Evolutionary conservation across 768 basidiomycete genomes (phyloP), one percentile per base, ranked within the genome.

Genomic region (Auricularia sp.): DNA sequence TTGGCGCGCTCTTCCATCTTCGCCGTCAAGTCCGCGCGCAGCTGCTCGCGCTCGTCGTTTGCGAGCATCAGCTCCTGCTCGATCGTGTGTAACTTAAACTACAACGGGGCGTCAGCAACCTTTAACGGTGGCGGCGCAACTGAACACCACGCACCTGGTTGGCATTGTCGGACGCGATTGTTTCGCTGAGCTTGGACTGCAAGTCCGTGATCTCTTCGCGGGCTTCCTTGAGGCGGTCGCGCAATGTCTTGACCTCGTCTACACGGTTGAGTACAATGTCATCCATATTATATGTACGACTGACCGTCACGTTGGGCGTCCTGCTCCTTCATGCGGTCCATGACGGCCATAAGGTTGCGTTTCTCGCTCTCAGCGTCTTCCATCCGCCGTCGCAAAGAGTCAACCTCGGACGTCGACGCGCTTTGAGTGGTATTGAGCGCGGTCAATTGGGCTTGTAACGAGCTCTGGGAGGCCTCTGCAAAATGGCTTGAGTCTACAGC

Each of bases 331-430:
- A 93, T 75, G 62, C 90, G 82, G 72, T 89, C 93, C 3, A 94
- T 84, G 54, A 93, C 88, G 35, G 83, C 84, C 53, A 95, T 79
- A 59, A 97, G 81, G 67, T 95, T 92, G 39, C 93, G 85, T 75
- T 97, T 97, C 79, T 97, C 95, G 63, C 90, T 82, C 67, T 97
- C 92, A 1, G 83, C 82, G 66, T 91, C 89, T 23, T 91, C 86
- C 3, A 88, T 75, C 44, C 84, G 83, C 64, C 75, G 81, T 67
- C 81, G 84, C 43, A 91, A 71, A 5, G 76, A 72, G 42, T 85
- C 85, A 7, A 84, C 72, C 71, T 88, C 88, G 1, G 79, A 75
- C 3, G 85, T 84, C 2, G 90, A 87, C 0, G 84, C 79, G 11
- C 84, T 79, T 54, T 87, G 84, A 0, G 87, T 83, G 43, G 70